Base-by-base conservation (phyloP, 1,139 yeast genomes). In the Nakaseomyces kungkrabaensis region DNA sequence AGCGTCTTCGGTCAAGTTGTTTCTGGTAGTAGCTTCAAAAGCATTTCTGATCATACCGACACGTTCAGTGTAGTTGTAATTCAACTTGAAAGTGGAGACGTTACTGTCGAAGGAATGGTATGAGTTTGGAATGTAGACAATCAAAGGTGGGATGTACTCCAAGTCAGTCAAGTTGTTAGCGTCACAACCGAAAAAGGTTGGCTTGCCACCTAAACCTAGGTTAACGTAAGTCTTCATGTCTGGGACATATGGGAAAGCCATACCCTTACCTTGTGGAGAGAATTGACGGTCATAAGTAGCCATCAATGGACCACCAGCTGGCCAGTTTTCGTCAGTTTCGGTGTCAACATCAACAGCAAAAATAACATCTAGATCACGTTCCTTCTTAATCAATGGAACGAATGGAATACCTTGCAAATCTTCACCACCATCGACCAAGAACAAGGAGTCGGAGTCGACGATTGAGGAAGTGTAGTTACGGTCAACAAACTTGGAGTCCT, bases 361-460 rank as follows among this genome's bases (percentile, higher is more conserved):
- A 34, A 89, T 75, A 10, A 85, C 79, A 63, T 89, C 97, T 25
- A 88, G 73, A n/a, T 73, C 71, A 62, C 97, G 77, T 45, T 75
- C 76, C 9, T 79, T 76, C 66, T 84, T 92, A 46, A 88, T 66
- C 58, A 88, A 72, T 25, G 97, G 96, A 53, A 77, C 73, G 45
- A 87, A 69, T 8, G 97, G 97, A 32, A 89, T 74, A 58, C 84
- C 85, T 64, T 88, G 92, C 11, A 66, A 68, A 68, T 86, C 96
- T 66, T 84, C 90, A 56, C 96, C 96, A 53, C 96, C 96, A 63
- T 89, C 97, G n/a, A 82, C 90, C 53, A 88, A 72, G 60, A 69
- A 77, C 43, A 89, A 72, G 4, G 77, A 70, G 5, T 75, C 73
- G 34, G 68, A 59, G 29, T 67, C 61, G 9, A 65, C 73, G 56